Base-by-base conservation (phyloP, 768 basidiomycete genomes). In the Xerocomus brunneocitrinus region DNA sequence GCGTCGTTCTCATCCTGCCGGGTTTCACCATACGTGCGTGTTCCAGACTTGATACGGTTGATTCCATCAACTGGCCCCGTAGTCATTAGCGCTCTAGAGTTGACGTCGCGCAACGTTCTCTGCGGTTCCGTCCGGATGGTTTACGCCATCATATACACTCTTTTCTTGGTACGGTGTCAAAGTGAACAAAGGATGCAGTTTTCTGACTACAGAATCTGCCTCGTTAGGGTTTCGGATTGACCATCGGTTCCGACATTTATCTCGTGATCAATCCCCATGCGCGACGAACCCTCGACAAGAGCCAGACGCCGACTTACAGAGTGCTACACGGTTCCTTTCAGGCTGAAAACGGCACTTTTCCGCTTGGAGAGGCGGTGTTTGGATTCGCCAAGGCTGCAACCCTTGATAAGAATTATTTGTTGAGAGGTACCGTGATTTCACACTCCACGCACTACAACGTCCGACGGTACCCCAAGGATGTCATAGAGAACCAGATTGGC, bases 1-100 rank as follows among this genome's bases (percentile, higher is more conserved):
- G 91, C 2, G 87, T 95, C 8, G 89, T 94, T n/a, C 78, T 91
- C 44, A 91, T 95, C 57, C 80, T 95, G 13, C 92, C 92, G 8
- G 92, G 91, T 28, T 94, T 90, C 62, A 88, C 87, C 12, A 79
- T 91, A 51, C 71, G 89, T 89, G 64, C 71, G 88, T 51, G 45
- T 50, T 53, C 58, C 50, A 52, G 19, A 16, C 28, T n/a, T 55
- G 19, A 44, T n/a, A 10, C 47, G 28, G 24, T 13, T 39, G 47
- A 36, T 51, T 34, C 53, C 50, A 30, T 47, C 49, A 31, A 51
- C 16, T 24, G 22, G 47, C 38, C 27, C 36, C 30, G 4, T 53
- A 89, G 89, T 91, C 58, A 85, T 84, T 49, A 85, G 85, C 53
- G 84, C 90, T 7, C 73, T 92, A 14, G 90, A 91, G 67, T 71